A percentile compares a stretch with the other conserved stretches of the same genome.
Evolutionary conservation across 2,329 filamentous ascomycete species (phyloP).

Genomic region (Stachybotrys chartarum): DNA sequence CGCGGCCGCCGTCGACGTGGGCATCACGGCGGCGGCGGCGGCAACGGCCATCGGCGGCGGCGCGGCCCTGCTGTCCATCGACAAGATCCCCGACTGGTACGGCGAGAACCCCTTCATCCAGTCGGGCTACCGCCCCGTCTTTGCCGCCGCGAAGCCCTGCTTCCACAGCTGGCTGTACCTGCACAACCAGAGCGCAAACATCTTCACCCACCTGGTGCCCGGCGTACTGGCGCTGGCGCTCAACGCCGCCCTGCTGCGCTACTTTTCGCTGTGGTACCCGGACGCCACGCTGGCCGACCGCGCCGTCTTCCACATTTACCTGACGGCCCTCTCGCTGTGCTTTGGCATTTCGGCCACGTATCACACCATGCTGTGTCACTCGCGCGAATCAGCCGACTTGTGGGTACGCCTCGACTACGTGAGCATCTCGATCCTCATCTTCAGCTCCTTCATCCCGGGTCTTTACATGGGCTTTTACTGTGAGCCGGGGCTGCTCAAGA

Average conservation of each 20-base stretch:
- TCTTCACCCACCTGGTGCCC: constrained; percentile 32
- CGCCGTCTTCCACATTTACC: constrained; percentile 30
- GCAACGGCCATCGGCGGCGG: not conserved
- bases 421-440: constrained; percentile 28
- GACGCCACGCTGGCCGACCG: constrained; percentile 23
- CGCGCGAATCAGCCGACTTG: constrained; percentile 19
- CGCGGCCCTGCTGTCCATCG: constrained; percentile 1
- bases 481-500: constrained; percentile 19
- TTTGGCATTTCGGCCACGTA: constrained; percentile 29
- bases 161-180: constrained; percentile 30
- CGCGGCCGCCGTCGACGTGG: not conserved
- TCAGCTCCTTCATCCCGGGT: constrained; percentile 29
- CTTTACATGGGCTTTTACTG: constrained; percentile 34
- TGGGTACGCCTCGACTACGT: constrained; percentile 31
- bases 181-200: constrained; percentile 26
- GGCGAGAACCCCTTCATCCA: constrained; percentile 3
- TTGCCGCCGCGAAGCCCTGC: constrained; percentile 25
- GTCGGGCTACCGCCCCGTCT: constrained; percentile 24
- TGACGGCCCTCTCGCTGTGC: constrained; percentile 27
- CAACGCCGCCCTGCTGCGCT: constrained; percentile 15
- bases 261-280: constrained; percentile 22
- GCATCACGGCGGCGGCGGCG: not conserved
- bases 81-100: constrained; percentile 3
- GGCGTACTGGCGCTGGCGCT: constrained; percentile 23
- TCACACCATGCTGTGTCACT: constrained; percentile 33